Evolutionary conservation across 768 basidiomycete species (phyloP), one percentile per base, ranked within the genome.

Genomic region (Rhizopogon roseolus): DNA sequence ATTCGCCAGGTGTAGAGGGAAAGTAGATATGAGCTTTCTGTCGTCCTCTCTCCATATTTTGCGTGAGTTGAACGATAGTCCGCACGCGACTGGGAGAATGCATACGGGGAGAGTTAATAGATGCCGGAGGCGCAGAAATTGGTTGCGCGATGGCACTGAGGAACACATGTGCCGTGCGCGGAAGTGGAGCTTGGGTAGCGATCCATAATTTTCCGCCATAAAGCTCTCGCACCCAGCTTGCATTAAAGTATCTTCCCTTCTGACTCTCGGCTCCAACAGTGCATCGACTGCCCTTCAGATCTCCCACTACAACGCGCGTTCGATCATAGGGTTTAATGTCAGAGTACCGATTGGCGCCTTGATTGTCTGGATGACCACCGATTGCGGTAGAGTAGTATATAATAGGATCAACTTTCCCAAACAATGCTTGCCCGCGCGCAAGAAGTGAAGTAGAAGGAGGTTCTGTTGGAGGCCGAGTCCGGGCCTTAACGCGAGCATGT

Each of bases 21-120:
- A 93, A 92, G 69, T 95, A 95, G 1, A 80, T 70, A 62, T 89
- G 81, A 2, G 90, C 90, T 66, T 93, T 94, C 56, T 74, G 75
- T 42, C 82, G 75, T 1, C 87, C 85, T 40, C 73, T 70, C 66
- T 95, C 93, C n/a, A 81, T 59, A 58, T 84, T 77, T 55, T 72
- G 82, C 1, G 93, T 92, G 46, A 95, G 79, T 67, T 94, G 93
- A 10, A 95, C 87, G 59, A 92, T 79, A 1, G 89, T 90, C 48
- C 84, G 80, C 9, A 91, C 72, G 19, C 77, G 81, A 57, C 75
- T 78, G 10, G 64, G 59, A 25, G 57, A 41, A 38, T 38, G 34
- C 14, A 49, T 22, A 7, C 14, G 17, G n/a, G 64, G 56, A 5
- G 58, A 53, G 32, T 57, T 28, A n/a, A 64, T 51, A 41, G 60